Conservation (phyloP, 352 stramenopile species). For the Globisporangium iwayamae region DNA sequence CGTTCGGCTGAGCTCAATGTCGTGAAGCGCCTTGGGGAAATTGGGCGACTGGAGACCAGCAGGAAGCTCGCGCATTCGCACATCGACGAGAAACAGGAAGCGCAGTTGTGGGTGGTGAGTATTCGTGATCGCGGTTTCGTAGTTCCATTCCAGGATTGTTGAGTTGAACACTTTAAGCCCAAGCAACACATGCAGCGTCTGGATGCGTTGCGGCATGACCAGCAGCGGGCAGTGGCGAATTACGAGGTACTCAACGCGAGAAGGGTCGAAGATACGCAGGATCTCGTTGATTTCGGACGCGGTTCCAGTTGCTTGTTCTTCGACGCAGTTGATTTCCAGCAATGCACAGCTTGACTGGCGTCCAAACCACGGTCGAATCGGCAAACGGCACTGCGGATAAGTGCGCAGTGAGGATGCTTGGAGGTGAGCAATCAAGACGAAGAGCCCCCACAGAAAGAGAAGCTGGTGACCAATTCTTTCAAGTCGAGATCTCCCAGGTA, state of each 20-base stretch:
- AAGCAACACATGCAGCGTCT: constrained; percentile 16
- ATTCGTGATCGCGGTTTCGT: constrained; percentile 7
- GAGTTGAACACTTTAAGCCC: constrained; percentile 30
- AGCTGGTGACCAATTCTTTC: constrained; percentile 13
- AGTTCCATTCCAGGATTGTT: constrained; percentile 21
- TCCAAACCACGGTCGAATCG: constrained; percentile 24
- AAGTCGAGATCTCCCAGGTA: background rate
- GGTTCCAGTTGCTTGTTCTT: constrained; percentile 9
- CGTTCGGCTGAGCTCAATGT: constrained; percentile 11
- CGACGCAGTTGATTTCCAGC: constrained; percentile 25
- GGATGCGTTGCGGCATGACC: constrained; percentile 15
- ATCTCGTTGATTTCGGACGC: constrained; percentile 15
- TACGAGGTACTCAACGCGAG: constrained; percentile 19
- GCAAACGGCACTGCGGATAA: constrained; percentile 18
- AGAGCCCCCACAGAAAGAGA: constrained; percentile 18
- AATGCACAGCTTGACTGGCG: constrained; percentile 20
- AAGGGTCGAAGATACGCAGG: constrained; percentile 12
- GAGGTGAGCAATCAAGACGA: constrained; percentile 15
- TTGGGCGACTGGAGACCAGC: constrained; percentile 1
- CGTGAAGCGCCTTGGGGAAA: constrained; percentile 3
- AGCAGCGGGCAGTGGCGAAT: constrained; percentile 24
- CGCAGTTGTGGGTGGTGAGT: constrained; percentile 6
- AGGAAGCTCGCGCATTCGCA: constrained; percentile 10
- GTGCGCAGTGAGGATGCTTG: constrained; percentile 7
- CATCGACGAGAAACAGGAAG: constrained; percentile 12